Conservation (phyloP, 2,329 filamentous ascomycete genomes). For the Amauroascus niger region DNA sequence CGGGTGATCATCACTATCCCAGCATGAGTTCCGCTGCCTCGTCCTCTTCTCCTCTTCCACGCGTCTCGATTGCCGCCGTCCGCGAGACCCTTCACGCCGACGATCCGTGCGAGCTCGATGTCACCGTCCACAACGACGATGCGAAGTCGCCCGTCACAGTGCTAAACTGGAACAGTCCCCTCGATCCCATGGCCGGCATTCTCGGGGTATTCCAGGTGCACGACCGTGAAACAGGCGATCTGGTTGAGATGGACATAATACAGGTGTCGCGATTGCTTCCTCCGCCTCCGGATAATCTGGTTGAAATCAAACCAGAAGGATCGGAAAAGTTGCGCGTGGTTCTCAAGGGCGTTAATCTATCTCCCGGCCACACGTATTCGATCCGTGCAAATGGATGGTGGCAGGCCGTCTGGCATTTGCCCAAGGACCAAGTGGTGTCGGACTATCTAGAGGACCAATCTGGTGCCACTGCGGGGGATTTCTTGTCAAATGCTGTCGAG, state of each 20-base stretch:
- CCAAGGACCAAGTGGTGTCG: constrained; percentile 20
- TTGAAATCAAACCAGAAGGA: constrained; percentile 24
- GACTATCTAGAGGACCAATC: constrained; percentile 20
- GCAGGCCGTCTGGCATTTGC: constrained; percentile 29
- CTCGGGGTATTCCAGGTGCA: constrained; percentile 24
- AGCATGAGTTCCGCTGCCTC: not conserved
- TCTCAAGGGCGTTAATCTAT: constrained; percentile 23
- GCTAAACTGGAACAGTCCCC: constrained; percentile 31
- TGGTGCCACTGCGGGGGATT: constrained; percentile 19
- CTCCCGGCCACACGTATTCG: constrained; percentile 26
- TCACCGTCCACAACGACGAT: constrained; percentile 26
- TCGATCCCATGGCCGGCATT: constrained; percentile 29
- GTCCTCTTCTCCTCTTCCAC: constrained; percentile 10
- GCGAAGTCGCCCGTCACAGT: constrained; percentile 25
- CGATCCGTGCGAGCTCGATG: constrained; percentile 15
- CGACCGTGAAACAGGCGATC: constrained; percentile 20
- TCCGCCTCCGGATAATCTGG: constrained; percentile 23
- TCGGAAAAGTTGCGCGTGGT: constrained; percentile 21
- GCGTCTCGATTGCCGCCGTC: constrained; percentile 17
- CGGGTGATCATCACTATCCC: not conserved
- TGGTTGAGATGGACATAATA: constrained; percentile 25
- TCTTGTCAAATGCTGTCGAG: constrained; percentile 20
- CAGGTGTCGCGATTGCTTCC: constrained; percentile 29
- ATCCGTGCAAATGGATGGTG: constrained; percentile 29
- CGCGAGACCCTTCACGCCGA: constrained; percentile 17